A percentile compares a stretch with the other conserved stretches of the same genome.
These are phyloP conservation scores for Leptographium wingfieldii DNA, from an alignment of 2,329 filamentous ascomycete genomes.

Conservation along the genomic window DNA sequence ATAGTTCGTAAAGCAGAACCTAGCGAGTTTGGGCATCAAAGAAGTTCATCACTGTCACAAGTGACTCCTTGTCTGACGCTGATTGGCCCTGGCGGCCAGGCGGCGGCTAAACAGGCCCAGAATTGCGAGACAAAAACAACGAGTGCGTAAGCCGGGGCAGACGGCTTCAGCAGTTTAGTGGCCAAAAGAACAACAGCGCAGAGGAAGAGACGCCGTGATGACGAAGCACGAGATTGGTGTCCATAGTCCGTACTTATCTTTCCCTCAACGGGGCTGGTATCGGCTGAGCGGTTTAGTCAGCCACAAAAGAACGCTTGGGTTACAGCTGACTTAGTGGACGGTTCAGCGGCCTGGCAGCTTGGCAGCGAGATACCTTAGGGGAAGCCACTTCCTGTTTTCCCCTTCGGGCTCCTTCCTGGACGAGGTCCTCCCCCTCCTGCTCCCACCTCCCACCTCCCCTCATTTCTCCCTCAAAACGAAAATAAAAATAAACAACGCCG, in stretches of 20 bases:
- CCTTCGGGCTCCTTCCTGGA: not conserved
- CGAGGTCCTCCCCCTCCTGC: not conserved
- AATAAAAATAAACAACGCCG: slow-evolving; percentile 2
- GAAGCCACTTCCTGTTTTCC: not conserved
- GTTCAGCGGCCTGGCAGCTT: not conserved
- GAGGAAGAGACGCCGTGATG: not conserved
- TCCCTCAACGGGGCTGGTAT: not conserved
- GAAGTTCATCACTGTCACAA: not conserved
- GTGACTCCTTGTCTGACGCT: not conserved
- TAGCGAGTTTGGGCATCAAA: slow-evolving; percentile 1
- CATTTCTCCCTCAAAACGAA: not conserved
- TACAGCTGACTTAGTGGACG: not conserved
- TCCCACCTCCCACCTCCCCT: not conserved
- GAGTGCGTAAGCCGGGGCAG: not conserved
- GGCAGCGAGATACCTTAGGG: not conserved
- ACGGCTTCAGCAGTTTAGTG: not conserved
- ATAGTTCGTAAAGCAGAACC: not conserved
- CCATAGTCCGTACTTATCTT: not conserved
- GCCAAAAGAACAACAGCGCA: not conserved
- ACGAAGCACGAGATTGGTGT: not conserved
- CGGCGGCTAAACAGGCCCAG: not conserved
- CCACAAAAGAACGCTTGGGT: not conserved
- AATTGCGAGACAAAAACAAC: not conserved
- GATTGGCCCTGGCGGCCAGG: not conserved
- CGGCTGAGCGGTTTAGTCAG: not conserved